Conservation (phyloP, 2,329 filamentous ascomycete species). For the Fusarium tjaetaba region DNA sequence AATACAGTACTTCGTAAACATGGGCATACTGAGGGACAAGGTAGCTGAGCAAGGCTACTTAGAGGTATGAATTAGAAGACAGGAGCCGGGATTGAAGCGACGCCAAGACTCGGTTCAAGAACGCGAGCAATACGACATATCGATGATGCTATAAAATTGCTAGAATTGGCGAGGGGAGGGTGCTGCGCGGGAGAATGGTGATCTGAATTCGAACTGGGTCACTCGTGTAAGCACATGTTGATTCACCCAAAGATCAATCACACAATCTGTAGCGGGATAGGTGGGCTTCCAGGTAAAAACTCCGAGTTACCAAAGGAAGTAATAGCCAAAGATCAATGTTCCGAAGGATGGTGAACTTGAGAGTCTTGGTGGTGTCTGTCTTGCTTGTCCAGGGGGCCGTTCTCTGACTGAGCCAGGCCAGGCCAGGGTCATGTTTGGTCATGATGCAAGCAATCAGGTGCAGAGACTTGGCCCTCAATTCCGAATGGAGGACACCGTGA, state of each 20-base stretch:
- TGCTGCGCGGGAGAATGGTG: background rate
- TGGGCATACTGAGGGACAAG: background rate
- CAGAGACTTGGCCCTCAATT: slow-evolving; percentile 4
- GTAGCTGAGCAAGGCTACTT: background rate
- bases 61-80: background rate
- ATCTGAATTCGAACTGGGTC: slow-evolving; percentile 17
- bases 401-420: background rate
- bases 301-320: background rate
- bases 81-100: background rate
- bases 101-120: background rate
- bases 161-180: background rate
- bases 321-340: slow-evolving; percentile 4
- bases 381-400: slow-evolving; percentile 1
- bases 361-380: background rate
- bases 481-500: slow-evolving; percentile 23
- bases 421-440: background rate
- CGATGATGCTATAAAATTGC: background rate
- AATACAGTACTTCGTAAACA: slow-evolving; percentile 1
- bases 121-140: slow-evolving; percentile 9
- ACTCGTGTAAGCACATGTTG: slow-evolving; percentile 17
- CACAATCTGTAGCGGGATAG: background rate
- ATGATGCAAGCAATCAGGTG: slow-evolving; percentile 20
- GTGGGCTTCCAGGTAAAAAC: background rate
- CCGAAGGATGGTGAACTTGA: background rate
- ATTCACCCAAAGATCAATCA: background rate